Evolutionary conservation across 1,284 basidiomycete genomes (phyloP).

Genomic region (Earliella scabrosa): DNA sequence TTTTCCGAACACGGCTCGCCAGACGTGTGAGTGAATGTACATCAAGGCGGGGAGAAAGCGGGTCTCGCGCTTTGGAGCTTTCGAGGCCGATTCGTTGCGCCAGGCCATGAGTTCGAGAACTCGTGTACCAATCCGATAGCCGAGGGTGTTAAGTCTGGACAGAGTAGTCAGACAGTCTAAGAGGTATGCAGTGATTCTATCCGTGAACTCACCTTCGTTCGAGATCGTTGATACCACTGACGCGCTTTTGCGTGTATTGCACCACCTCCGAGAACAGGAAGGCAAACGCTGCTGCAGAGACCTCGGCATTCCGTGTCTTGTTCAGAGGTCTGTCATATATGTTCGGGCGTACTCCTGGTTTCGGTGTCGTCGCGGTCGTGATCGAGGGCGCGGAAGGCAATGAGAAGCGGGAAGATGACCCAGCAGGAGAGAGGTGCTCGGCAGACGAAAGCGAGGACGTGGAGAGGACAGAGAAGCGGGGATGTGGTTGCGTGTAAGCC

Average conservation of each 20-base stretch:
- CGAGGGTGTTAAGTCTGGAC: conserved; percentile 83
- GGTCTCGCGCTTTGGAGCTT: conserved; percentile 87
- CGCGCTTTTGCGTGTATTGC: conserved; percentile 94
- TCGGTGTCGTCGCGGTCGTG: conserved; percentile 44
- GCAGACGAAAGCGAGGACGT: conserved; percentile 64
- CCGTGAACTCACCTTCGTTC: conserved; percentile 67
- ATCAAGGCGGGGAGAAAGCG: conserved; percentile 88
- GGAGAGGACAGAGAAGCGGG: conserved; percentile 73
- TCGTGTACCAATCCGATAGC: conserved; percentile 87
- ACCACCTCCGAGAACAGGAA: conserved; percentile 93
- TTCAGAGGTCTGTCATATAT: conserved; percentile 88
- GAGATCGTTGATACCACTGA: conserved; percentile 92
- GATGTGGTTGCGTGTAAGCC: conserved; percentile 63
- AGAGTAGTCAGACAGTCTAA: background rate
- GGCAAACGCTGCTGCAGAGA: conserved; percentile 81
- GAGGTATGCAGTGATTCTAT: too few relatives aligned
- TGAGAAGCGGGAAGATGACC: conserved; percentile 68
- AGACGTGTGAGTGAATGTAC: conserved; percentile 92
- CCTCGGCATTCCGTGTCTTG: conserved; percentile 81
- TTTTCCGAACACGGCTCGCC: conserved; percentile 92
- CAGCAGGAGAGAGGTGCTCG: conserved; percentile 68
- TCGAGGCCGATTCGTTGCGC: conserved; percentile 70
- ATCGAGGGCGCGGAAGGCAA: conserved; percentile 61
- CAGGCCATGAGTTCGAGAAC: conserved; percentile 81
- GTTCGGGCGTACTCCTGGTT: conserved; percentile 56